A percentile compares a stretch with the other conserved stretches of the same genome.
These are phyloP conservation scores for Globisporangium perplexum DNA, from an alignment of 352 stramenopile genomes.

Conservation along the genomic window DNA sequence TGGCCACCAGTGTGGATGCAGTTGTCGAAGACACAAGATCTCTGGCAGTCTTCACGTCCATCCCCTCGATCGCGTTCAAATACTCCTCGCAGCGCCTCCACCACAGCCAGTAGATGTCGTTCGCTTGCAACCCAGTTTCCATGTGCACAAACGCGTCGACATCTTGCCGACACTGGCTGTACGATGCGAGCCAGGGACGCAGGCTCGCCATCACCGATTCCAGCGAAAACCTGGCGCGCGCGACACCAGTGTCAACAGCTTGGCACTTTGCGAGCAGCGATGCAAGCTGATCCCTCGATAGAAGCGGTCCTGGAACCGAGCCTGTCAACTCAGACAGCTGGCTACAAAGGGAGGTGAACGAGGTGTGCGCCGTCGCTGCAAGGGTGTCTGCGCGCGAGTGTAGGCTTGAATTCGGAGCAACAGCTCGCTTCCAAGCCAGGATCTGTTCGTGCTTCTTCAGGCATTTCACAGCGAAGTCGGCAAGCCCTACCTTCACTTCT, in stretches of 20 bases:
- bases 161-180: slow-evolving; percentile 26
- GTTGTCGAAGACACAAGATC: slow-evolving; percentile 3
- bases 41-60: not conserved
- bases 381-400: slow-evolving; percentile 1
- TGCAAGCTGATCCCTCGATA: slow-evolving; percentile 17
- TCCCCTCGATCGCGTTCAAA: slow-evolving; percentile 1
- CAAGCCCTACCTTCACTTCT: slow-evolving; percentile 17
- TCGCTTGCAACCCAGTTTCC: slow-evolving; percentile 13
- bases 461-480: slow-evolving; percentile 39
- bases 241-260: slow-evolving; percentile 27
- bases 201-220: slow-evolving; percentile 23
- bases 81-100: slow-evolving; percentile 22
- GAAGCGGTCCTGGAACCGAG: slow-evolving; percentile 2
- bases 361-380: slow-evolving; percentile 8
- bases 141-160: slow-evolving; percentile 30
- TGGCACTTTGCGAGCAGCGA: slow-evolving; percentile 23
- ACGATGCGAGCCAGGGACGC: slow-evolving; percentile 31
- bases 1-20: slow-evolving; percentile 1
- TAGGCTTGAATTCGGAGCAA: slow-evolving; percentile 15
- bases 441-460: slow-evolving; percentile 46
- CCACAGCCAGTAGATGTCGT: slow-evolving; percentile 48
- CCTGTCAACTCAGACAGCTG: slow-evolving; percentile 11
- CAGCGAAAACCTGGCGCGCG: slow-evolving; percentile 19
- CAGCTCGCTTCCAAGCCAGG: slow-evolving; percentile 27
- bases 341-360: slow-evolving; percentile 18